Evolutionary conservation across 495 filamentous ascomycete genomes (phyloP), one percentile per base, ranked within the genome.

Genomic region (Xylaria longipes): DNA sequence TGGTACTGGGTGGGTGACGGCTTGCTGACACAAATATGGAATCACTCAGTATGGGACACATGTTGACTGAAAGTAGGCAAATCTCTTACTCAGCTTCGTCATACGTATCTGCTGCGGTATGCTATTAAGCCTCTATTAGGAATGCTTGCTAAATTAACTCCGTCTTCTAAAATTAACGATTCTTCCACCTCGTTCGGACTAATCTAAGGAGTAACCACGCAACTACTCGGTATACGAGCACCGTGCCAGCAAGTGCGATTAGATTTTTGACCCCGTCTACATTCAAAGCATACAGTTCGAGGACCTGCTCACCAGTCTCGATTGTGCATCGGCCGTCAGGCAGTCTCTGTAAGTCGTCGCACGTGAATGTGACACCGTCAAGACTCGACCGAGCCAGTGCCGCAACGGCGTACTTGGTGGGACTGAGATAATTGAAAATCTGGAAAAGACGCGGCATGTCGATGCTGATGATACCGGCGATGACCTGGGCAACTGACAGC

Each of bases 381-480:
- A 93, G 76, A 0, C 86, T 85, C 68, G 88, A 93, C 0, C 86
- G 84, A 0, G 88, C 87, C 35, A 93, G 72, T 65, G 90, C 91
- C 3, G 88, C 88, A 35, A 90, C 82, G 0, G 85, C 80, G 70
- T 92, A 94, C 72, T 91, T 91, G 68, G 91, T 84, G 0, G 92
- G 92, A 25, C 87, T 90, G 61, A 93, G 83, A 69, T 91, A 87
- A 75, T 94, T 93, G 69, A 91, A 81, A 1, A 82, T 88, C 76
- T 91, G 82, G n/a, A 94, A 82, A 46, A 92, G 88, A 8, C 78
- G 69, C 1, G 91, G 89, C 72, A 93, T 87, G 69, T 89, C 79
- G 41, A 93, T 85, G 71, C 86, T 90, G 85, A 93, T 87, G 46
- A 93, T 83, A 3, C 92, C 92, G 5, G 87, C 85, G 82, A 93